Conservation (phyloP, 2,329 filamentous ascomycete genomes). For the Hirsutella rhossiliensis region DNA sequence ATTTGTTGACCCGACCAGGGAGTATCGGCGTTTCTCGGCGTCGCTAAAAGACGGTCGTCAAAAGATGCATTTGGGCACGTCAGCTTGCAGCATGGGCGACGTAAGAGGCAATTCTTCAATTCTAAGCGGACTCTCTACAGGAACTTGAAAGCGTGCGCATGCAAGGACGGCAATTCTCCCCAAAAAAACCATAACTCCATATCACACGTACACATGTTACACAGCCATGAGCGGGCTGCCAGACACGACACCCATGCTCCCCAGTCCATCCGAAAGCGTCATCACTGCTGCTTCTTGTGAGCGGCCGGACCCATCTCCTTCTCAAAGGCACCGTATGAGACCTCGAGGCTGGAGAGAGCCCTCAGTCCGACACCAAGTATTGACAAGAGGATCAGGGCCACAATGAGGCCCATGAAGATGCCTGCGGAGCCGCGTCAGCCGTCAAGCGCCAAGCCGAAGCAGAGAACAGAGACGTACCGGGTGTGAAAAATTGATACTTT, state of each 20-base stretch:
- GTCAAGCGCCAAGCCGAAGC: neutral
- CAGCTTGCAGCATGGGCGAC: no score
- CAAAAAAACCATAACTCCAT: conserved; percentile 7
- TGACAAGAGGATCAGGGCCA: conserved; percentile 56
- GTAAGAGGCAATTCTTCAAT: neutral
- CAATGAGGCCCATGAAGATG: conserved; percentile 77
- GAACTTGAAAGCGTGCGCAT: neutral
- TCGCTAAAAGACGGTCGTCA: neutral
- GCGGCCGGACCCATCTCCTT: conserved; percentile 87
- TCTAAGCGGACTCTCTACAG: neutral
- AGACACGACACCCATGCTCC: neutral
- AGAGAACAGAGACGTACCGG: conserved; percentile 41
- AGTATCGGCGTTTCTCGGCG: conserved; percentile 1
- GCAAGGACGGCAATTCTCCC: neutral
- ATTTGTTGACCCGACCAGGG: neutral
- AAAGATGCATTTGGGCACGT: no score
- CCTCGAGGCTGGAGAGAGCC: conserved; percentile 69
- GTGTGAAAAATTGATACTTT: conserved; percentile 89
- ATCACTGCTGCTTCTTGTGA: conserved; percentile 58
- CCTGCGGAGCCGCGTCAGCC: conserved; percentile 34
- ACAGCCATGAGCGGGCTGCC: conserved; percentile 1
- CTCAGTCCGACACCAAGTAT: conserved; percentile 70
- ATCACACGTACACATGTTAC: conserved; percentile 6
- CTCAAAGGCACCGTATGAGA: conserved; percentile 90
- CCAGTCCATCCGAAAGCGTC: neutral